phyloP scores from a whole-genome alignment of 768 basidiomycete genomes.

The Kondoa malvinella region DNA sequence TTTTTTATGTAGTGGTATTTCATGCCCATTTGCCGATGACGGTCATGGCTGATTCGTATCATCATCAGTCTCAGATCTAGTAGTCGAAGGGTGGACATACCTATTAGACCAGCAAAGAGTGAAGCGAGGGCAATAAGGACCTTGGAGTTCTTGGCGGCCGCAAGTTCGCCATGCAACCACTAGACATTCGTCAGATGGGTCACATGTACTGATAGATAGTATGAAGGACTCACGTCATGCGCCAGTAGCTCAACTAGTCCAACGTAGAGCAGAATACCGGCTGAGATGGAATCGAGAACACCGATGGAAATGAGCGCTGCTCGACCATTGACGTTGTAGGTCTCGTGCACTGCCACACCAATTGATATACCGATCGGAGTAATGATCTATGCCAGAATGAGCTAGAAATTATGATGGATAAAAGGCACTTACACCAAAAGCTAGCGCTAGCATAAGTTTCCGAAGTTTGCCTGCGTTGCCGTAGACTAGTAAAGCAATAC shows the following conservation, averaged over 20 bases:
- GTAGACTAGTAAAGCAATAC: constrained; percentile 25
- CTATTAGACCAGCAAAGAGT: neutral
- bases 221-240: no score
- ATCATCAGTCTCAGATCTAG: neutral
- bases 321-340: constrained; percentile 27
- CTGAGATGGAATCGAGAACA: constrained; percentile 29
- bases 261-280: constrained; percentile 29
- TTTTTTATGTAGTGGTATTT: no score
- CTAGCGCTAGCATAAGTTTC: constrained; percentile 22
- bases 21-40: neutral
- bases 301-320: constrained; percentile 28
- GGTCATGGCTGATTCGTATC: neutral
- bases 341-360: constrained; percentile 29
- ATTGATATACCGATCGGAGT: constrained; percentile 30
- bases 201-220: no score
- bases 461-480: neutral
- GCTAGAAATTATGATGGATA: neutral
- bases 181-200: no score
- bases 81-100: neutral
- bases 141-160: neutral
- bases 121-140: neutral
- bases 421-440: constrained; percentile 10
- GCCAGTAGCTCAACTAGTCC: constrained; percentile 2
- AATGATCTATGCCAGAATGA: constrained; percentile 18
- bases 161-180: neutral